A percentile compares a stretch with the other conserved stretches of the same genome.
These are phyloP conservation scores for Besnoitia besnoiti DNA, from an alignment of 169 alveolate species.

Conservation along the genomic window DNA sequence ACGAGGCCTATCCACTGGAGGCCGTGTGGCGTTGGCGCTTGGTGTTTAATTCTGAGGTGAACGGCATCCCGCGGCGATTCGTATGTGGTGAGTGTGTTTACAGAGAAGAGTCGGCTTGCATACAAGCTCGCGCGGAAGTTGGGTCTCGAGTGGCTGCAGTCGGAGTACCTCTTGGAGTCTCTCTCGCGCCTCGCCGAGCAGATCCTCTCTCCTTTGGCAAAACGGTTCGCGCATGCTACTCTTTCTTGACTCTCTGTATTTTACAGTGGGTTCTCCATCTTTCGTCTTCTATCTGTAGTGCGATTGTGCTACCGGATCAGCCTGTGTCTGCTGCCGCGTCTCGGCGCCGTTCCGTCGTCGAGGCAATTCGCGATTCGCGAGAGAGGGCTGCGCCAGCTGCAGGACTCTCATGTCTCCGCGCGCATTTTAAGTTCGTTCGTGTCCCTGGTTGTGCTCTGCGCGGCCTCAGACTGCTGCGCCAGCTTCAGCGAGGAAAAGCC, in stretches of 20 bases:
- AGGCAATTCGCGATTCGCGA: too few species aligned
- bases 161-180: conserved; percentile 56
- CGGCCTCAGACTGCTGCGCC: background rate
- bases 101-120: conserved; percentile 60
- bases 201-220: conserved; percentile 59
- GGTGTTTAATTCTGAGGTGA: too few species aligned
- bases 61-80: background rate
- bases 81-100: conserved; percentile 6
- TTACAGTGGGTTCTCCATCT: too few species aligned
- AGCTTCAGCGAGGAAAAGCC: conserved; percentile 48
- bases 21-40: too few species aligned
- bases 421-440: background rate
- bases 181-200: conserved; percentile 41
- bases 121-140: conserved; percentile 59
- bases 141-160: conserved; percentile 66
- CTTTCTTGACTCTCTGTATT: too few species aligned
- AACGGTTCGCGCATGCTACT: conserved; percentile 32
- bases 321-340: too few species aligned
- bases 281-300: too few species aligned
- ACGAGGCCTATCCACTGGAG: too few species aligned
- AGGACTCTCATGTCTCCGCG: too few species aligned
- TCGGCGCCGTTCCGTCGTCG: too few species aligned
- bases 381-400: too few species aligned
- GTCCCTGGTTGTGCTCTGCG: background rate
- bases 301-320: too few species aligned